These are phyloP conservation scores for Populus pruinosa DNA, from an alignment of 345 rosid genomes.

Conservation along the genomic window DNA sequence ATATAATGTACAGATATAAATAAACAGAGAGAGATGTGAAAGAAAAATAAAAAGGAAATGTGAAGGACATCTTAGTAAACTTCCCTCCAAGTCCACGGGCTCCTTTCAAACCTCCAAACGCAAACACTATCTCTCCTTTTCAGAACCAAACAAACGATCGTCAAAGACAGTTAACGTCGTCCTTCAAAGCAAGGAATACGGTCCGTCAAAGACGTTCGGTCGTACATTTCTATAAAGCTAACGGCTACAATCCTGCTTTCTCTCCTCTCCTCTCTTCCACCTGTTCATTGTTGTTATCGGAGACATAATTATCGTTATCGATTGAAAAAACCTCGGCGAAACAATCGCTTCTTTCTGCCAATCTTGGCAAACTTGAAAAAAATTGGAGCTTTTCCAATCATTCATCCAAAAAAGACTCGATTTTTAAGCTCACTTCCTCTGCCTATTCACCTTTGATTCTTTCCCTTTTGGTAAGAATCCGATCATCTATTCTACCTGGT, in stretches of 20 bases:
- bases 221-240: conserved; percentile 33
- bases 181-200: not conserved
- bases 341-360: conserved; percentile 20
- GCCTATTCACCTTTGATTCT: conserved; percentile 39
- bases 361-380: conserved; percentile 5
- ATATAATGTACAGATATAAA: no score
- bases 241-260: conserved; percentile 38
- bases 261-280: not conserved
- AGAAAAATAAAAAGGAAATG: no score
- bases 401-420: not conserved
- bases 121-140: not conserved
- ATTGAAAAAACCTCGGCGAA: conserved; percentile 37
- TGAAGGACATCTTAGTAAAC: no score
- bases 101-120: not conserved
- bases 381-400: not conserved
- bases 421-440: conserved; percentile 17
- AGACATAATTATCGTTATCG: conserved; percentile 17
- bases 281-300: not conserved
- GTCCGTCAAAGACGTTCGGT: conserved; percentile 27
- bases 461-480: conserved; percentile 40
- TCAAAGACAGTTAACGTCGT: conserved; percentile 11
- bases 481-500: not conserved
- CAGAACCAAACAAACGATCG: conserved; percentile 10
- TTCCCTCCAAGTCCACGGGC: not conserved
- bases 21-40: no score